Conservation (phyloP, 2,329 filamentous ascomycete genomes). For the Metarhizium anisopliae region DNA sequence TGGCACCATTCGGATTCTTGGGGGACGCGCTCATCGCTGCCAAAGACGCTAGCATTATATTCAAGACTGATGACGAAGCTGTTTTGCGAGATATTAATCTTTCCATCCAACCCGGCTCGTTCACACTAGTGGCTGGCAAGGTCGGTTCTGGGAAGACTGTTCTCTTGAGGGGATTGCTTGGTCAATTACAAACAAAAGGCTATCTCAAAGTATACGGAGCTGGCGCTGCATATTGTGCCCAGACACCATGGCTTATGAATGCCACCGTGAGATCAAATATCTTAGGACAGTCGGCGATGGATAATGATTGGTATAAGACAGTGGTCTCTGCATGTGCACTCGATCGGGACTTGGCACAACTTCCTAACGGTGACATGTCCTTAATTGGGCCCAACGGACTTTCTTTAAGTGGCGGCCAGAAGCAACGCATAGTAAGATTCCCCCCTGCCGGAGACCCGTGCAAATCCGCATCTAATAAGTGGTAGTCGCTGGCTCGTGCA, state of each 20-base stretch:
- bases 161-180: conserved; percentile 8
- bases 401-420: neutral
- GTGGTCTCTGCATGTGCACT: conserved; percentile 9
- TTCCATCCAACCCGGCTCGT: neutral
- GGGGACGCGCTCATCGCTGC: neutral
- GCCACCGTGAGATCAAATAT: conserved; percentile 10
- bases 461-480: neutral
- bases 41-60: neutral
- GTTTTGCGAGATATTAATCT: conserved; percentile 1
- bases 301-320: conserved; percentile 8
- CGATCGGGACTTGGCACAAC: conserved; percentile 8
- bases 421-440: neutral
- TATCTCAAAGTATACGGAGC: neutral
- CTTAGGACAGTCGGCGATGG: conserved; percentile 4
- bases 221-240: conserved; percentile 10
- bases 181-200: conserved; percentile 6
- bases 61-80: neutral
- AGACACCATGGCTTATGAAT: conserved; percentile 11
- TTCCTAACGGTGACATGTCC: conserved; percentile 7
- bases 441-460: neutral
- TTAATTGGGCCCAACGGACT: neutral
- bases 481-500: neutral
- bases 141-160: conserved; percentile 13
- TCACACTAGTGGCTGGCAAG: conserved; percentile 12
- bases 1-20: too few species aligned